Evolutionary conservation across 257 asterid species (phyloP).

Genomic region (Gardenia jasminoides): DNA sequence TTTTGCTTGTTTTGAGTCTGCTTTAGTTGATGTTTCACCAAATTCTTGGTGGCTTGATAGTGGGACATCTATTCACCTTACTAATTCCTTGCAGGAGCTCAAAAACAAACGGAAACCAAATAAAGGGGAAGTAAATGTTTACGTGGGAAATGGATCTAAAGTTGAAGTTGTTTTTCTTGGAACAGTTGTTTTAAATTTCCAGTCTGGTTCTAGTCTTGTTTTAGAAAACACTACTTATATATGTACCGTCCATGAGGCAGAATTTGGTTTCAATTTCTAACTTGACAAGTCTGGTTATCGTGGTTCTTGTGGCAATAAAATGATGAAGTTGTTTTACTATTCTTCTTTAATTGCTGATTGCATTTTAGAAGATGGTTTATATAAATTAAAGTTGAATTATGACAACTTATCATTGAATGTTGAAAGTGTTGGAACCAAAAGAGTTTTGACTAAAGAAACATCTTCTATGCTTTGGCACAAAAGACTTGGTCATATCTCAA

Average conservation of each 20-base stretch:
- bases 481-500: neutral
- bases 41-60: neutral
- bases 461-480: neutral
- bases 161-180: neutral
- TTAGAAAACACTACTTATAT: neutral
- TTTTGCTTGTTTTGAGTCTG: too few species aligned
- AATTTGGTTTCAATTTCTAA: slow-evolving; percentile 3
- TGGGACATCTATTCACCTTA: neutral
- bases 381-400: too few species aligned
- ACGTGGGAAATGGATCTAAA: neutral
- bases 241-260: neutral
- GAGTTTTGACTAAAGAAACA: too few species aligned
- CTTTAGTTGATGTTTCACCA: neutral
- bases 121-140: neutral
- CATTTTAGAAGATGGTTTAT: too few species aligned
- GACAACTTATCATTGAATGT: too few species aligned
- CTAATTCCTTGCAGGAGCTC: neutral
- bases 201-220: neutral
- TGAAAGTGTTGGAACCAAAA: too few species aligned
- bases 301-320: neutral
- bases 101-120: neutral
- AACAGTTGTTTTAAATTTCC: neutral
- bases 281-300: neutral
- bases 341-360: neutral
- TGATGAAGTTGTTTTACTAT: neutral